These are phyloP conservation scores for Gossypium aridum DNA, from an alignment of 441 rosid species.

Conservation along the genomic window DNA sequence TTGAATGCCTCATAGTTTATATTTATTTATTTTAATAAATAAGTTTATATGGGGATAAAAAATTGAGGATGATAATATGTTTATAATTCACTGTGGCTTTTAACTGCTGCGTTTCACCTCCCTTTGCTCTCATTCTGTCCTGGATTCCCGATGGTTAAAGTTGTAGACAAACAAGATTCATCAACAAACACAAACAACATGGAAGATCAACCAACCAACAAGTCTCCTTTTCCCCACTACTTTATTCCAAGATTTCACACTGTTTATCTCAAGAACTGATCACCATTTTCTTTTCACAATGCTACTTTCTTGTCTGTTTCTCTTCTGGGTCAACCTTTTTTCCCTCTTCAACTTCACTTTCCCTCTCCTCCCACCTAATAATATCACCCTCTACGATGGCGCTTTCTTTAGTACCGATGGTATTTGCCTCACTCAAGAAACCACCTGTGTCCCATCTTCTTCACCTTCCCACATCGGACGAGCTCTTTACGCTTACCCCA, in stretches of 20 bases:
- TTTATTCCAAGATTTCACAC: neutral
- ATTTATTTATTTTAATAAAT: too few relatives aligned
- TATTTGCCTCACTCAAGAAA: conserved; percentile 62
- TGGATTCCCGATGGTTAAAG: neutral
- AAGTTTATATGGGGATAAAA: too few relatives aligned
- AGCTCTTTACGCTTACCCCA: conserved; percentile 50
- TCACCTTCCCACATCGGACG: conserved; percentile 43
- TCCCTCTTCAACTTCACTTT: conserved; percentile 29
- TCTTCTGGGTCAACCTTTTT: conserved; percentile 30
- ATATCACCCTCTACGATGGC: conserved; percentile 62
- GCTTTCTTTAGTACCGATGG: conserved; percentile 44
- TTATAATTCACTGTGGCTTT: neutral
- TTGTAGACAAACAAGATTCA: neutral
- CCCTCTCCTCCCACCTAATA: conserved; percentile 29
- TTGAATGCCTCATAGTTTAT: too few relatives aligned
- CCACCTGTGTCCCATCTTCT: conserved; percentile 30
- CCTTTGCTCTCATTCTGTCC: too few relatives aligned
- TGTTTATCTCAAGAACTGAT: neutral
- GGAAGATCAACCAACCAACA: neutral
- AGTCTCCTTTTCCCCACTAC: neutral
- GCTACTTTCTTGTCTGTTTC: neutral
- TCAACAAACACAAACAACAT: neutral
- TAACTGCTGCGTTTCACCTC: neutral
- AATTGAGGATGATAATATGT: too few relatives aligned
- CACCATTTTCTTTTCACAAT: neutral